Percentiles rank a stretch among this genome's conserved stretches.
phyloP scores from a whole-genome alignment of 2,329 filamentous ascomycete species.

The Fusarium siculi region DNA sequence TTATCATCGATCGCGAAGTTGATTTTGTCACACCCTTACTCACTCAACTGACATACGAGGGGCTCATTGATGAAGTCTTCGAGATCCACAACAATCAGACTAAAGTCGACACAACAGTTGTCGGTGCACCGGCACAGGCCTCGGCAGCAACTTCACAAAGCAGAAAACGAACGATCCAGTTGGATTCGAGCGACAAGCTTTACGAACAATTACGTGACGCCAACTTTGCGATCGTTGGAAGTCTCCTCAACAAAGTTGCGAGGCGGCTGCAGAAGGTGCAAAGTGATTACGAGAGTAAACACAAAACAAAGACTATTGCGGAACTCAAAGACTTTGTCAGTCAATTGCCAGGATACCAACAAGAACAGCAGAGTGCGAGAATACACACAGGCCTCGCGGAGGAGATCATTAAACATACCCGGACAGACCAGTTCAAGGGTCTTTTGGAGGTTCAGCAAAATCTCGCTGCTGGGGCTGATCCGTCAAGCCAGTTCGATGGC shows the following conservation, averaged over 20 bases:
- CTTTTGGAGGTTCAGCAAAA: slow-evolving; percentile 95
- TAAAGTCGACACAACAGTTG: slow-evolving; percentile 89
- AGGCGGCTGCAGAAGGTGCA: slow-evolving; percentile 85
- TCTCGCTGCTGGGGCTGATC: slow-evolving; percentile 88
- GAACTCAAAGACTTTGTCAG: slow-evolving; percentile 96
- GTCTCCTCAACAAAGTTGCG: slow-evolving; percentile 88
- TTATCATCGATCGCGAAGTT: slow-evolving; percentile 94
- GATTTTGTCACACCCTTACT: slow-evolving; percentile 93
- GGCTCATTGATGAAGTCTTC: slow-evolving; percentile 92
- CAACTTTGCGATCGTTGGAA: slow-evolving; percentile 95
- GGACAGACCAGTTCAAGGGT: slow-evolving; percentile 88
- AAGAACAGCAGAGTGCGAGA: slow-evolving; percentile 92
- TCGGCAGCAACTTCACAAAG: slow-evolving; percentile 67
- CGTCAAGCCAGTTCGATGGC: slow-evolving; percentile 86
- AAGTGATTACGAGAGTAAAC: slow-evolving; percentile 89
- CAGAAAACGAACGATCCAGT: slow-evolving; percentile 85
- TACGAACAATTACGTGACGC: slow-evolving; percentile 89
- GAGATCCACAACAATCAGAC: slow-evolving; percentile 92
- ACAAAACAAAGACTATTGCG: slow-evolving; percentile 85
- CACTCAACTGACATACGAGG: slow-evolving; percentile 96
- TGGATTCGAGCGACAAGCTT: slow-evolving; percentile 89
- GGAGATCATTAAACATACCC: slow-evolving; percentile 93
- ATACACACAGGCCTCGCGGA: slow-evolving; percentile 92
- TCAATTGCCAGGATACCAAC: slow-evolving; percentile 90
- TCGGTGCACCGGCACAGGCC: slow-evolving; percentile 77